Evolutionary conservation across 371 early-diverging fungal genomes (phyloP), one percentile per base, ranked within the genome.

Genomic region (Mortierella sp.): DNA sequence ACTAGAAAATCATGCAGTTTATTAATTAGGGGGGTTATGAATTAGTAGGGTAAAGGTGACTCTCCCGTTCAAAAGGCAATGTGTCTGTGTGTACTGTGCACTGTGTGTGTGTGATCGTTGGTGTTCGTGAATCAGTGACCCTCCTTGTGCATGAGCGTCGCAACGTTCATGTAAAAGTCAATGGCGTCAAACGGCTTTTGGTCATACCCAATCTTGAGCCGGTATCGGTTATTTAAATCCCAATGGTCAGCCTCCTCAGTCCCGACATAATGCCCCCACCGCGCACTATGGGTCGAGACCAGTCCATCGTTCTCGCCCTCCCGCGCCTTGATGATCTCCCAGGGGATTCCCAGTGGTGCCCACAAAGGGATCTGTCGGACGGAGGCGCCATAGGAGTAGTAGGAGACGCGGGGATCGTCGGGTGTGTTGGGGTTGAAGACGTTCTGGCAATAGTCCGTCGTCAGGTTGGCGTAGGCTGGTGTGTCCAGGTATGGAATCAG

Each of bases 241-340:
- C 94, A 97, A 80, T 97, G 97, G 75, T 95, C 94, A 26, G 94
- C 93, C 40, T 92, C 86, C 37, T 96, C 88, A 7, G 94, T 93
- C 43, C 93, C 94, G 39, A 96, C 79, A 76, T 95, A 95, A 64
- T 91, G 86, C 19, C 98, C 98, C 97, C 97, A 98, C 74, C 88
- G 88, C 6, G 97, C 96, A 72, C 92, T 92, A n/a, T 89, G 79
- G 6, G 95, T 74, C 41, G 92, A 91, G 4, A 98, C 98, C 53
- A 98, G 82, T 26, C 98, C 98, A 83, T 98, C 98, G 79, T 98
- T 98, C 1, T 90, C 89, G 19, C 97, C 98, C 80, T 97, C 97
- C 26, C 87, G 87, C 31, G 85, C 85, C 48, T 90, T 86, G 61
- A 97, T 90, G 44, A 96, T 88, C 71, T 92, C 92, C 78, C 91